phyloP scores from a whole-genome alignment of 352 stramenopile genomes.

The Elongisporangium senticosum region DNA sequence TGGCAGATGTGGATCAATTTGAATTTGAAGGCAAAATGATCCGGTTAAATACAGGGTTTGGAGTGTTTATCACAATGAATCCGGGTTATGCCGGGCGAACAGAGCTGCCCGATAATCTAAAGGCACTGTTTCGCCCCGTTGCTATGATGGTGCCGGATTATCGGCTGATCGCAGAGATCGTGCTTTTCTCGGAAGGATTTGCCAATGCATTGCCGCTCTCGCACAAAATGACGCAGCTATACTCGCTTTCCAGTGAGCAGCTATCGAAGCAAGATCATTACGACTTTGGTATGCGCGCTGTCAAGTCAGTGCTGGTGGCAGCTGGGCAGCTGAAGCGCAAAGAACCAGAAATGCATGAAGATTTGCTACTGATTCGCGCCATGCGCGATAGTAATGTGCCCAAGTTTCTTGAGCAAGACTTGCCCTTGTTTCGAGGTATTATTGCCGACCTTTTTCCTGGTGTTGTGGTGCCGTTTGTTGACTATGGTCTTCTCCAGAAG shows the following conservation, averaged over 20 bases:
- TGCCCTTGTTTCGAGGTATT: constrained; percentile 92
- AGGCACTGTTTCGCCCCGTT: constrained; percentile 90
- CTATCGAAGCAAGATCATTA: constrained; percentile 95
- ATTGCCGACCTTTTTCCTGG: constrained; percentile 93
- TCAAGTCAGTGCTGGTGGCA: constrained; percentile 93
- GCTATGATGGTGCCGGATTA: constrained; percentile 96
- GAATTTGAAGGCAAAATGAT: constrained; percentile 94
- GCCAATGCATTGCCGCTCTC: constrained; percentile 89
- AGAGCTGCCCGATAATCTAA: constrained; percentile 92
- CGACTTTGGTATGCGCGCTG: constrained; percentile 92
- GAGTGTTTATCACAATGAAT: constrained; percentile 96
- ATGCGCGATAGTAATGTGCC: constrained; percentile 95
- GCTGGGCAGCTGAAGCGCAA: constrained; percentile 92
- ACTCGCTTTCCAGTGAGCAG: constrained; percentile 90
- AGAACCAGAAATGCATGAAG: constrained; percentile 92
- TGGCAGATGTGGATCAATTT: constrained; percentile 84
- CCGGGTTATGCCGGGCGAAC: constrained; percentile 91
- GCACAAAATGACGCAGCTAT: constrained; percentile 94
- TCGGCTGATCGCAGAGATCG: constrained; percentile 92
- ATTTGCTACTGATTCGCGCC: constrained; percentile 92
- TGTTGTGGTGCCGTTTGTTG: constrained; percentile 91
- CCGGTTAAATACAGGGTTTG: constrained; percentile 87
- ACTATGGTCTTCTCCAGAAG: constrained; percentile 90
- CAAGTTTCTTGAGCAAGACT: constrained; percentile 93
- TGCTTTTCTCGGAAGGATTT: constrained; percentile 93